A percentile compares a stretch with the other conserved stretches of the same genome.
Conservation (phyloP, 805 yeast genomes). For the Wickerhamiella occidentalis region DNA sequence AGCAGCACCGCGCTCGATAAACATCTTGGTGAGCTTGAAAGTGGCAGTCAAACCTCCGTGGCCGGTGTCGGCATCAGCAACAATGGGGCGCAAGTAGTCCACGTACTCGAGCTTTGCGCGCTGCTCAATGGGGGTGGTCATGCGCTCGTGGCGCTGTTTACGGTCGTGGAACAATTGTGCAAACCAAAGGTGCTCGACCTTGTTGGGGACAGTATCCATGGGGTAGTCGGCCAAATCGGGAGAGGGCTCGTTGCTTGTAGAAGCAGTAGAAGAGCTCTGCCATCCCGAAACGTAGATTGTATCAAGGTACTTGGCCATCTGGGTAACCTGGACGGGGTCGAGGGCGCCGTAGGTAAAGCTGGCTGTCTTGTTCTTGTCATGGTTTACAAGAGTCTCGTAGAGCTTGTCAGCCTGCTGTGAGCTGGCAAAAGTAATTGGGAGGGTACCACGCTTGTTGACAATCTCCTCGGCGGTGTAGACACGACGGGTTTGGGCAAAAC, state of each 20-base stretch:
- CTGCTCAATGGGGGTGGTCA: constrained; percentile 44
- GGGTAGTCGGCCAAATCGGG: constrained; percentile 99
- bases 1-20: constrained; percentile 96
- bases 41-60: constrained; percentile 98
- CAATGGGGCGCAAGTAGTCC: constrained; percentile 86
- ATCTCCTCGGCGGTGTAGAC: constrained; percentile 81
- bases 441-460: constrained; percentile 74
- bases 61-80: constrained; percentile 98
- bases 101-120: constrained; percentile 59
- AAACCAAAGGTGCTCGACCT: constrained; percentile 91
- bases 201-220: constrained; percentile 96
- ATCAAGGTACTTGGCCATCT: constrained; percentile 93
- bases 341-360: constrained; percentile 91
- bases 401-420: constrained; percentile 72
- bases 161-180: constrained; percentile 97
- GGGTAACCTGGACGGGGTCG: constrained; percentile 90
- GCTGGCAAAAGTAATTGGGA: constrained; percentile 66
- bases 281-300: constrained; percentile 92
- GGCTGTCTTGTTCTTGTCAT: constrained; percentile 55
- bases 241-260: constrained; percentile 93
- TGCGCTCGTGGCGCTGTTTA: constrained; percentile 81
- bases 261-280: constrained; percentile 98
- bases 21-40: constrained; percentile 87
- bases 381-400: constrained; percentile 55
- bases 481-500: constrained; percentile 83